Conservation (phyloP, 2,329 filamentous ascomycete species). For the Bipolaris zeicola region DNA sequence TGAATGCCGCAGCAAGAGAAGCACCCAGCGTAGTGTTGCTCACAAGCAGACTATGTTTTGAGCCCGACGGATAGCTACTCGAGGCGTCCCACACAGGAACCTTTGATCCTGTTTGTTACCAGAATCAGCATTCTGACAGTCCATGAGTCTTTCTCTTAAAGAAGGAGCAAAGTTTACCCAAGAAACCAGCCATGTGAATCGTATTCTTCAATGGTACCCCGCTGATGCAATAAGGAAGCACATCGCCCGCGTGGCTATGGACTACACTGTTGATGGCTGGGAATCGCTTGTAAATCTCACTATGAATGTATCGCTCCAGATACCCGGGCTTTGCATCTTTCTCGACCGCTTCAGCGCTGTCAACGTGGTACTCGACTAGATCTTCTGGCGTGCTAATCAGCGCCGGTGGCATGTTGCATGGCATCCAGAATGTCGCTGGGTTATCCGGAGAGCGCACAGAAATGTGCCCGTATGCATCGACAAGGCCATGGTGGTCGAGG, state of each 20-base stretch:
- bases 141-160: background rate
- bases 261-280: constrained; percentile 52
- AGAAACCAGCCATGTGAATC: constrained; percentile 53
- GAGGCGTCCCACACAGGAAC: constrained; percentile 47
- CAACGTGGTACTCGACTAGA: constrained; percentile 53
- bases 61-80: constrained; percentile 33
- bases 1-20: constrained; percentile 45
- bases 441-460: constrained; percentile 59
- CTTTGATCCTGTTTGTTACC: constrained; percentile 29
- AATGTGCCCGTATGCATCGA: constrained; percentile 63
- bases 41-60: constrained; percentile 47
- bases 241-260: constrained; percentile 51
- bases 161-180: constrained; percentile 36
- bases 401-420: constrained; percentile 52
- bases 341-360: constrained; percentile 47
- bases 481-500: constrained; percentile 57
- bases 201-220: constrained; percentile 47
- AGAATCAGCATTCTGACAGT: background rate
- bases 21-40: constrained; percentile 39
- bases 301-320: constrained; percentile 54
- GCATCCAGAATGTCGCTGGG: constrained; percentile 54
- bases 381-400: constrained; percentile 51
- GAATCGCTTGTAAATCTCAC: constrained; percentile 54
- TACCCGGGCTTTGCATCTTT: constrained; percentile 45
- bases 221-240: constrained; percentile 52